These are phyloP conservation scores for Komagataella phaffii DNA, from an alignment of 805 yeast genomes.

Conservation along the genomic window DNA sequence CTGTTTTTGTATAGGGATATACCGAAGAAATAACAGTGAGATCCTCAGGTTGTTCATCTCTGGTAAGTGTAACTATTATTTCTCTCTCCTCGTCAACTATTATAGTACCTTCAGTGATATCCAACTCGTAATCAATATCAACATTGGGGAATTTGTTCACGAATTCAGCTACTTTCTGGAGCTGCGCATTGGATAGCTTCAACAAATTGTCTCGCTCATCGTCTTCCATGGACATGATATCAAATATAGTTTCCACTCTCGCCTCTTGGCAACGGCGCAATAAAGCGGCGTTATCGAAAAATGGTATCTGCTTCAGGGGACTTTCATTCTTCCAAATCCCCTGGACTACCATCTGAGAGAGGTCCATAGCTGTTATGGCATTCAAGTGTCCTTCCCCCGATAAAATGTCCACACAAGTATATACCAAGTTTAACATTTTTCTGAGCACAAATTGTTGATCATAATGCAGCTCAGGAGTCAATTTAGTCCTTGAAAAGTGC, in stretches of 20 bases:
- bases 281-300: constrained; percentile 31
- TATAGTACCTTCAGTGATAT: constrained; percentile 22
- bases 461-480: constrained; percentile 46
- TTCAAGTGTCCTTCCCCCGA: constrained; percentile 72
- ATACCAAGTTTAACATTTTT: constrained; percentile 34
- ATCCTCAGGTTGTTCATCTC: constrained; percentile 71
- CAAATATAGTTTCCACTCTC: constrained; percentile 62
- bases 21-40: constrained; percentile 41
- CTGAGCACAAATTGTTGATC: constrained; percentile 46
- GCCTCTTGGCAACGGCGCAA: constrained; percentile 38
- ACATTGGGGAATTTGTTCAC: constrained; percentile 85
- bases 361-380: constrained; percentile 74
- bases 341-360: constrained; percentile 80
- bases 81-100: constrained; percentile 32
- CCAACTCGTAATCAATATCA: constrained; percentile 47
- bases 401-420: constrained; percentile 61
- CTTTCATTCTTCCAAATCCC: constrained; percentile 74
- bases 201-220: constrained; percentile 47
- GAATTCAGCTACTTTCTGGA: constrained; percentile 68
- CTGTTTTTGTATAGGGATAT: constrained; percentile 48
- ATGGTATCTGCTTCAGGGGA: constrained; percentile 75
- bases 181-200: constrained; percentile 28
- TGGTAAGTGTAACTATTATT: constrained; percentile 34
- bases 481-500: constrained; percentile 51
- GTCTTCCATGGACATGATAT: constrained; percentile 62